Conservation (phyloP, 139 green algal genomes). For the Diplosphaera chodatii region DNA sequence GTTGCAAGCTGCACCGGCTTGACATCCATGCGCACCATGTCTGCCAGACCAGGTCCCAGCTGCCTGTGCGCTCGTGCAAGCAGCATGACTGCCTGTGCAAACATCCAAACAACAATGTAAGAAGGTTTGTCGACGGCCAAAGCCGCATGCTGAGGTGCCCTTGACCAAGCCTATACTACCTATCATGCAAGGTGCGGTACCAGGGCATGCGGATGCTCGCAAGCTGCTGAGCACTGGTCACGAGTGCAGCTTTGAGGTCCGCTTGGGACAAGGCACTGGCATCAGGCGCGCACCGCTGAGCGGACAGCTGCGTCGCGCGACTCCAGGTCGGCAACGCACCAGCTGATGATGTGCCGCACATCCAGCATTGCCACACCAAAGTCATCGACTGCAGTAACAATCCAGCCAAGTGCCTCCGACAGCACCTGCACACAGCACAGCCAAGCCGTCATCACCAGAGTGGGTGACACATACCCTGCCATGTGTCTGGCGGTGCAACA, state of each 20-base stretch:
- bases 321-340: conserved; percentile 67
- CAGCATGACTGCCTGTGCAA: conserved; percentile 34
- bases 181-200: too few species aligned
- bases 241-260: too few species aligned
- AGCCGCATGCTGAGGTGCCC: too few species aligned
- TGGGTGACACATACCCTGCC: too few species aligned
- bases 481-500: too few species aligned
- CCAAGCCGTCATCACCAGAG: too few species aligned
- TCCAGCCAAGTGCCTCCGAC: conserved; percentile 77
- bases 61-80: conserved; percentile 47
- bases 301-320: conserved; percentile 68
- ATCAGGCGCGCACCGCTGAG: neutral
- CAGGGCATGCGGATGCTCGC: too few species aligned
- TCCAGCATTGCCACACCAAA: conserved; percentile 74
- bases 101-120: too few species aligned
- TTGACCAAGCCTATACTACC: too few species aligned
- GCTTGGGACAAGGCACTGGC: too few species aligned
- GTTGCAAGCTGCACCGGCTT: conserved; percentile 89
- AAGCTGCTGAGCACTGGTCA: too few species aligned
- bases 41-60: conserved; percentile 43
- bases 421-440: conserved; percentile 78
- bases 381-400: conserved; percentile 63
- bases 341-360: conserved; percentile 64
- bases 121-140: too few species aligned
- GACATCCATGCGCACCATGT: conserved; percentile 60